phyloP scores from a whole-genome alignment of 2,329 filamentous ascomycete genomes.

The Scedosporium minutisporum region DNA sequence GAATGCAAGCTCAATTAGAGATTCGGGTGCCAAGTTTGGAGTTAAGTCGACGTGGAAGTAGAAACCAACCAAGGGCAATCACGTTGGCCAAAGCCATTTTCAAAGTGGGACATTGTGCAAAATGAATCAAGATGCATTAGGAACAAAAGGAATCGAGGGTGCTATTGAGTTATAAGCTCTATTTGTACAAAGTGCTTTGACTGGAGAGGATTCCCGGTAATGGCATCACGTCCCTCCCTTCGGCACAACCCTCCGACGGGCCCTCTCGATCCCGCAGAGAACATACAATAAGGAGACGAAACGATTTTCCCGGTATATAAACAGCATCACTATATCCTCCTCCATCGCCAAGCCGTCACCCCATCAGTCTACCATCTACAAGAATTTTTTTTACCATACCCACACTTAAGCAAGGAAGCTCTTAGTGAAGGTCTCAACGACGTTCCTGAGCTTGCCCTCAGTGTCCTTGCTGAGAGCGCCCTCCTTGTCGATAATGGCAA shows the following conservation, averaged over 20 bases:
- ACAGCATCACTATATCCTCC: constrained; percentile 24
- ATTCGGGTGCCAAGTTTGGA: too few species aligned
- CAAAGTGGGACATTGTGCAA: background rate
- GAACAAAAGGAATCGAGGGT: constrained; percentile 53
- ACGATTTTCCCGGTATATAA: constrained; percentile 34
- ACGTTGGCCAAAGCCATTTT: background rate
- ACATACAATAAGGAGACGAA: constrained; percentile 21
- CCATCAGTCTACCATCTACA: constrained; percentile 18
- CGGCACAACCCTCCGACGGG: constrained; percentile 34
- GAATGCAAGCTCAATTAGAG: too few species aligned
- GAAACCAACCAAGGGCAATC: background rate
- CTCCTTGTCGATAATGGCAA: constrained; percentile 88
- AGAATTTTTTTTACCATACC: constrained; percentile 19
- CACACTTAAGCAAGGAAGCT: constrained; percentile 59
- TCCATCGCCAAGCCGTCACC: constrained; percentile 9
- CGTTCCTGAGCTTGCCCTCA: constrained; percentile 71
- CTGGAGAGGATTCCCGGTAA: constrained; percentile 30
- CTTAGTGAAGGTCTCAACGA: constrained; percentile 79
- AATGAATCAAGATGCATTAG: background rate
- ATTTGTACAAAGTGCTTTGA: constrained; percentile 52
- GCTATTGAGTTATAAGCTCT: constrained; percentile 52
- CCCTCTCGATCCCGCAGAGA: constrained; percentile 38
- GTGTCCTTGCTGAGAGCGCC: constrained; percentile 91
- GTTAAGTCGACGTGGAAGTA: too few species aligned
- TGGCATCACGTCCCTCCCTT: constrained; percentile 33